Conservation (phyloP, 495 filamentous ascomycete species). For the Terfezia claveryi region DNA sequence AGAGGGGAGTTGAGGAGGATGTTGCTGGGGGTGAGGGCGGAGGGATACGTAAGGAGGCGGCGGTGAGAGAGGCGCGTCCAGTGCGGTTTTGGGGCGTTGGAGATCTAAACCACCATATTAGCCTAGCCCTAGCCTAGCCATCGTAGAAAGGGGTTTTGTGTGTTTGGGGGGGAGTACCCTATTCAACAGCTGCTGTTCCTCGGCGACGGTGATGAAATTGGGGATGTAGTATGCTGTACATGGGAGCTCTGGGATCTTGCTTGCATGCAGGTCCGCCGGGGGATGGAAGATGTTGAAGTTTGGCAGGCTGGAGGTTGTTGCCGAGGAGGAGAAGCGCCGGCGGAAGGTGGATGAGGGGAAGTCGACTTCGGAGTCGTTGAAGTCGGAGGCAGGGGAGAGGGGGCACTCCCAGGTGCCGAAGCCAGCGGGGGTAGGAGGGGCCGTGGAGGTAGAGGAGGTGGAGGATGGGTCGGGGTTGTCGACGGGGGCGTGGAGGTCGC, state of each 20-base stretch:
- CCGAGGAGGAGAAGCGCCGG: not conserved
- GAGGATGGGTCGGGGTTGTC: too few relatives aligned
- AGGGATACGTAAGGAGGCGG: slow-evolving; percentile 77
- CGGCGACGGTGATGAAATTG: slow-evolving; percentile 57
- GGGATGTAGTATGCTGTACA: slow-evolving; percentile 63
- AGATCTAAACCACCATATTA: slow-evolving; percentile 1
- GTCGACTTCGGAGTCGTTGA: not conserved
- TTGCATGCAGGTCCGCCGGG: not conserved
- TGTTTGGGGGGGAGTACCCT: slow-evolving; percentile 22
- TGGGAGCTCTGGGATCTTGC: slow-evolving; percentile 27
- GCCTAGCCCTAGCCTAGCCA: too few relatives aligned
- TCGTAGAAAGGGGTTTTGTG: too few relatives aligned
- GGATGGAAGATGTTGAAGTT: not conserved
- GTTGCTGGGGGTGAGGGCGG: slow-evolving; percentile 40
- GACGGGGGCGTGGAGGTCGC: too few relatives aligned
- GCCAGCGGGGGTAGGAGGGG: too few relatives aligned
- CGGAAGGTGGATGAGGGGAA: not conserved
- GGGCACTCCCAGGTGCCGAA: too few relatives aligned
- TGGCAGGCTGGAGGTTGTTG: not conserved
- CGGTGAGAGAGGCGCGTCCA: slow-evolving; percentile 75
- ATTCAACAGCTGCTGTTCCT: slow-evolving; percentile 43
- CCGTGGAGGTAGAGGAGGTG: too few relatives aligned
- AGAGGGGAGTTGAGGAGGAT: slow-evolving; percentile 60
- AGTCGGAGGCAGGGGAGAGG: not conserved
- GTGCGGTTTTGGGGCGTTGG: slow-evolving; percentile 40